Evolutionary conservation across 352 stramenopile genomes (phyloP), one percentile per base, ranked within the genome.

Genomic region (Globisporangium rhizosaccharum): DNA sequence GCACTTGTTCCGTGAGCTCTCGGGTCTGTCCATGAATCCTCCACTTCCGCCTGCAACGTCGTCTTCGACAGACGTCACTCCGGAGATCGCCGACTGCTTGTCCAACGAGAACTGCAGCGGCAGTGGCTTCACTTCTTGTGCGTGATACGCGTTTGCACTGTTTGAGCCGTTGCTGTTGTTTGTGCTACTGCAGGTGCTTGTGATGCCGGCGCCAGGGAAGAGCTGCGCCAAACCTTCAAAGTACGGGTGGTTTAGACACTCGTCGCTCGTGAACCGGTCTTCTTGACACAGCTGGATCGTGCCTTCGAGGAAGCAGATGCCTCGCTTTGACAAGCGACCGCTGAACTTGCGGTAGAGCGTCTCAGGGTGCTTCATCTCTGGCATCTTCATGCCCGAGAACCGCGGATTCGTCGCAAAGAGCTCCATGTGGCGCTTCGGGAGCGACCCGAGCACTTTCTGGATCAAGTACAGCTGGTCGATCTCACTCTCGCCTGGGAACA

Each of bases 401-500:
- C 92, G 72, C 30, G 90, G 84, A 61, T 98, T 98, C 20, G 76
- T 72, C 44, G 93, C 73, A 59, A 98, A 98, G 2, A 97, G 67
- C 64, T 97, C 83, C 75, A 93, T 91, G 60, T 98, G 91, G 4
- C 81, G 83, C 61, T 92, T 85, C n/a, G 91, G 91, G 17, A 98
- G 93, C 48, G 97, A 98, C 0, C 97, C 97, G 11, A 99, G 81
- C 48, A 99, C 80, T 67, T 99, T 98, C 68, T 99, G 98, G 60
- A 99, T 99, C 70, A 99, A 87, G 20, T 99, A 98, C 3, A 99
- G 79, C 82, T 99, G 97, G 66, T 99, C 97, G 20, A 99, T 98
- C 56, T 98, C 96, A 39, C 90, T 99, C 67, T 98, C 96, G n/a
- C 97, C 97, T 4, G 97, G 96, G 69, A 99, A 99, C 54, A 99